Base-by-base conservation (phyloP, 345 rosid species). In the Lenwebbia sp. region DNA sequence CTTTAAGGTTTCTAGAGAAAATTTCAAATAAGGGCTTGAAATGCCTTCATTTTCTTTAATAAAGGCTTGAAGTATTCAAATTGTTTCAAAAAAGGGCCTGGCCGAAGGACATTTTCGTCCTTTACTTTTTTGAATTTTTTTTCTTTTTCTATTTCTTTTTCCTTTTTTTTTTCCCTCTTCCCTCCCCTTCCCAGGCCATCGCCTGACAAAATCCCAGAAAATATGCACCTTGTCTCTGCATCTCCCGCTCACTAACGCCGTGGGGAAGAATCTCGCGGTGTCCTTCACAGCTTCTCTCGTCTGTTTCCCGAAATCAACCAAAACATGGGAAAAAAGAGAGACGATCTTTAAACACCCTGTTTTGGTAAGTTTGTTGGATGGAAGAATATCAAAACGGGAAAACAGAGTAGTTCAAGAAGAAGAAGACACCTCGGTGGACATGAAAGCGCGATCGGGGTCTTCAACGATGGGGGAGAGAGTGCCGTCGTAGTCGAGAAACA, bases 401-500 rank as follows among this genome's bases (percentile, higher is more conserved):
- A 75, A 17, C 44, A 33, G 50, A 33, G 25, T 25, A n/a, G 47
- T 21, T 81, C 30, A 55, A 81, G 52, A n/a, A 23, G n/a, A 33
- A 51, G 52, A 50, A 11, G 14, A 10, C 62, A 96, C 99, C 95
- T 94, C 95, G 55, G 81, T 89, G 49, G 99, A 90, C 94, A 96
- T 96, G 94, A 92, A 93, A 82, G 99, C 99, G 90, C 90, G 91
- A 85, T 97, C 99, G 54, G 99, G 99, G 87, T 97, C 96, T 85
- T 91, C 97, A 51, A 97, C 99, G 22, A 97, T 96, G 12, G 97
- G 99, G 17, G 99, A 94, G 56, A 97, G 96, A 10, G 99, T 96
- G 3, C 99, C 99, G 62, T 96, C 99, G 54, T 96, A 97, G 89
- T 97, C 99, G 33, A 96, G 92, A 83, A 97, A 97, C 98, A 95